A percentile compares a stretch with the other conserved stretches of the same genome.
phyloP scores from a whole-genome alignment of 768 basidiomycete genomes.

The Tricholoma matsutake region DNA sequence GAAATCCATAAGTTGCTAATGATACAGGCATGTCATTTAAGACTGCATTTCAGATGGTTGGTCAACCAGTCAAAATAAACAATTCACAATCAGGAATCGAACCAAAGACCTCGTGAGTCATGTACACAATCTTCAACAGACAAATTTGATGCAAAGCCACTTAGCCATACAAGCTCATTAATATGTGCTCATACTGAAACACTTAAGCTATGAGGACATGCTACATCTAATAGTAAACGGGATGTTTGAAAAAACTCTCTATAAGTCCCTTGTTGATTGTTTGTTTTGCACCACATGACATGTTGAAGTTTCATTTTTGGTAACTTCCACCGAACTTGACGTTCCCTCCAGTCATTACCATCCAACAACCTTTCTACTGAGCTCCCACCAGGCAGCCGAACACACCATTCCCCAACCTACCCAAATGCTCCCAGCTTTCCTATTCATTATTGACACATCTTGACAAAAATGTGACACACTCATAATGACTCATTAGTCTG shows the following conservation, averaged over 20 bases:
- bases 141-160: too few relatives aligned
- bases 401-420: not conserved
- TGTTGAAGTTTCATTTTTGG: not conserved
- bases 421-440: not conserved
- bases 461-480: not conserved
- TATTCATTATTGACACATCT: not conserved
- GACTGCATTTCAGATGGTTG: too few relatives aligned
- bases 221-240: not conserved
- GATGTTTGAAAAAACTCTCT: not conserved
- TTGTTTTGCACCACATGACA: not conserved
- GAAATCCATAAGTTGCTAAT: too few relatives aligned
- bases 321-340: not conserved
- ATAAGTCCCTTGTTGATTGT: not conserved
- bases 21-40: too few relatives aligned
- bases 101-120: too few relatives aligned
- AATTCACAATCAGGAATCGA: too few relatives aligned
- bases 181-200: too few relatives aligned
- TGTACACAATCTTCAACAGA: too few relatives aligned
- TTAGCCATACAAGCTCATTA: too few relatives aligned
- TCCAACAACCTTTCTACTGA: not conserved
- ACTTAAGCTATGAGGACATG: not conserved
- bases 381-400: too few relatives aligned
- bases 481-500: not conserved
- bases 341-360: too few relatives aligned
- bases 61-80: too few relatives aligned